Percentiles rank a stretch among this genome's conserved stretches.
These are phyloP conservation scores for Talaromyces wortmannii DNA, from an alignment of 495 filamentous ascomycete species.

Conservation along the genomic window DNA sequence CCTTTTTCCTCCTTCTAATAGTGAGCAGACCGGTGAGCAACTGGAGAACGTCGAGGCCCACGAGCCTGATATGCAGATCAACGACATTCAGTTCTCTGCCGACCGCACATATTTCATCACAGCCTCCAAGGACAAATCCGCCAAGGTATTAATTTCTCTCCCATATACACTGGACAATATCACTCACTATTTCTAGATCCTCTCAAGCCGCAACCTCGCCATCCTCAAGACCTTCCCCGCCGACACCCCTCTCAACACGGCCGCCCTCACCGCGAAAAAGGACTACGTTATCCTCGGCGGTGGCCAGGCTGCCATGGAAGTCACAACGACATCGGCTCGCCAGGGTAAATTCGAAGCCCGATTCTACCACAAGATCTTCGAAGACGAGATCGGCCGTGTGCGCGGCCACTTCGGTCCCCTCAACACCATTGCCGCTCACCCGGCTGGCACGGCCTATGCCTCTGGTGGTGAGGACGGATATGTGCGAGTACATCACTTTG, in stretches of 20 bases:
- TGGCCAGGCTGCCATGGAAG: slow-evolving; percentile 97
- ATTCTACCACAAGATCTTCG: slow-evolving; percentile 98
- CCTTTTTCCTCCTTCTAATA: background rate
- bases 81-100: slow-evolving; percentile 87
- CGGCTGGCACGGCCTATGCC: slow-evolving; percentile 82
- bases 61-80: slow-evolving; percentile 77
- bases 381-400: slow-evolving; percentile 96
- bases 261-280: slow-evolving; percentile 87
- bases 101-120: slow-evolving; percentile 98
- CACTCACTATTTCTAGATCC: slow-evolving; percentile 45
- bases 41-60: slow-evolving; percentile 73
- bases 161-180: background rate
- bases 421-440: slow-evolving; percentile 84
- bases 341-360: slow-evolving; percentile 98
- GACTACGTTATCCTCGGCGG: slow-evolving; percentile 96
- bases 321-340: slow-evolving; percentile 87
- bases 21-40: slow-evolving; percentile 65
- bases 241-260: slow-evolving; percentile 96
- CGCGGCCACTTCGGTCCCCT: slow-evolving; percentile 94
- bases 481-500: slow-evolving; percentile 96
- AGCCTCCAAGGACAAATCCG: slow-evolving; percentile 93
- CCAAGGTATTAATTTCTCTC: slow-evolving; percentile 55
- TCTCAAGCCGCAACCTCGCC: slow-evolving; percentile 75
- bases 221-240: slow-evolving; percentile 85
- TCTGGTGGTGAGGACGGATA: slow-evolving; percentile 97